These are phyloP conservation scores for Apiosordaria backusii DNA, from an alignment of 495 filamentous ascomycete species.

Conservation along the genomic window DNA sequence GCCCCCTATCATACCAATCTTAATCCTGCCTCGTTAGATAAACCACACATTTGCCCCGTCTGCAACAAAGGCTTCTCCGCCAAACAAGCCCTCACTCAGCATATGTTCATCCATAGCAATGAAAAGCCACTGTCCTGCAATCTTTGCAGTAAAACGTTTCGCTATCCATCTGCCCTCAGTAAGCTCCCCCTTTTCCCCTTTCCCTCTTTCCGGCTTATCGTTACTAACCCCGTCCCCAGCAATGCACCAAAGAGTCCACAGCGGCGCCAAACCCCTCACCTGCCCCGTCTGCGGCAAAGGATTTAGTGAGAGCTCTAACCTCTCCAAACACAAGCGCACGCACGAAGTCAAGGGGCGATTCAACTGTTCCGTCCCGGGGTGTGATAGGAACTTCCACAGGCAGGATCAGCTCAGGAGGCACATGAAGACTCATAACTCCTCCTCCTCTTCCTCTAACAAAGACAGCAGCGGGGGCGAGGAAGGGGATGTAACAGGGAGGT, in stretches of 20 bases:
- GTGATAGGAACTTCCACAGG: conserved; percentile 52
- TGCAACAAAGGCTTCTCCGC: conserved; percentile 57
- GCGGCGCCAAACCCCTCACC: conserved; percentile 46
- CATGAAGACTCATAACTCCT: conserved; percentile 36
- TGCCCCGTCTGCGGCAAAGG: conserved; percentile 48
- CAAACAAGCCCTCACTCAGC: conserved; percentile 58
- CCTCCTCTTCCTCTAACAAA: too few species aligned
- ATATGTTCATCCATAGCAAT: conserved; percentile 58
- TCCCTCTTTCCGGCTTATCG: not conserved
- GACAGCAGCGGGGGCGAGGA: conserved; percentile 17
- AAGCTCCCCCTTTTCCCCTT: conserved; percentile 15
- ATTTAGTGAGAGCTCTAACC: conserved; percentile 52
- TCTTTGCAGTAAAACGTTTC: conserved; percentile 52
- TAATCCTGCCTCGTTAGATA: conserved; percentile 40
- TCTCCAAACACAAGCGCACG: conserved; percentile 52
- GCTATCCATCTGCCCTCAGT: conserved; percentile 55
- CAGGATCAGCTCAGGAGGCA: conserved; percentile 53
- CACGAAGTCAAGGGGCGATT: conserved; percentile 50
- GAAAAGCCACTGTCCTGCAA: conserved; percentile 56
- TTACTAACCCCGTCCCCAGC: conserved; percentile 30
- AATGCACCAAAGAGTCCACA: conserved; percentile 57
- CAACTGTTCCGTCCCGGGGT: conserved; percentile 44
- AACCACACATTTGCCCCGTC: conserved; percentile 51
- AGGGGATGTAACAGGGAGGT: conserved; percentile 6
- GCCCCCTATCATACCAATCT: not conserved